Conservation (phyloP, 768 basidiomycete species). For the Amanita subjunquillea region DNA sequence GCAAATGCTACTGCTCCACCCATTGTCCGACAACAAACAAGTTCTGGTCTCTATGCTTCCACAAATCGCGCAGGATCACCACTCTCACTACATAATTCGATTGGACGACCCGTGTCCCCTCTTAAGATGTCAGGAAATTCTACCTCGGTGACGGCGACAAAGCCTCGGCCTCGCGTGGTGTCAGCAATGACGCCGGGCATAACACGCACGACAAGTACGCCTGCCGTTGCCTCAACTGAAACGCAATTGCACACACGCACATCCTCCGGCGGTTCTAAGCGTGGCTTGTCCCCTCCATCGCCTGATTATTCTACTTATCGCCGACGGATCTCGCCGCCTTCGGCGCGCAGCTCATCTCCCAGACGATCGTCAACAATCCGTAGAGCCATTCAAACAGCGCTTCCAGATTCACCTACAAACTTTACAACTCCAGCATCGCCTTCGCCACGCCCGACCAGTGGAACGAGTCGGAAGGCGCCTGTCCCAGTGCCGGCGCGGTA, state of each 20-base stretch:
- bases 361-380: conserved; percentile 25
- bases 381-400: conserved; percentile 25
- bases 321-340: conserved; percentile 40
- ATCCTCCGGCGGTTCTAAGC: conserved; percentile 24
- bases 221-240: conserved; percentile 4
- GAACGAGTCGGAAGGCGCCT: conserved; percentile 12
- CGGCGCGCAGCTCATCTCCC: conserved; percentile 23
- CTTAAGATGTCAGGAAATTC: conserved; percentile 20
- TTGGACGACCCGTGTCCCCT: conserved; percentile 36
- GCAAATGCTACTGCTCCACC: conserved; percentile 78
- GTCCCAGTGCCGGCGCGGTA: conserved; percentile 30
- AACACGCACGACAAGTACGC: neutral
- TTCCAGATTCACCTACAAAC: conserved; percentile 26
- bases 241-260: conserved; percentile 27
- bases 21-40: conserved; percentile 71
- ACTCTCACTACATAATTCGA: conserved; percentile 25
- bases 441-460: conserved; percentile 17
- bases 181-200: conserved; percentile 16
- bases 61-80: conserved; percentile 37
- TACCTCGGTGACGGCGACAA: conserved; percentile 14
- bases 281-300: conserved; percentile 30
- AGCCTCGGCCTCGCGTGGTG: conserved; percentile 32
- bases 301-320: conserved; percentile 26
- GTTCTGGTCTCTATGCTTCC: conserved; percentile 53
- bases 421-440: conserved; percentile 21